Base-by-base conservation (phyloP, 2,329 filamentous ascomycete species). In the Sporothrix euskadiensis region DNA sequence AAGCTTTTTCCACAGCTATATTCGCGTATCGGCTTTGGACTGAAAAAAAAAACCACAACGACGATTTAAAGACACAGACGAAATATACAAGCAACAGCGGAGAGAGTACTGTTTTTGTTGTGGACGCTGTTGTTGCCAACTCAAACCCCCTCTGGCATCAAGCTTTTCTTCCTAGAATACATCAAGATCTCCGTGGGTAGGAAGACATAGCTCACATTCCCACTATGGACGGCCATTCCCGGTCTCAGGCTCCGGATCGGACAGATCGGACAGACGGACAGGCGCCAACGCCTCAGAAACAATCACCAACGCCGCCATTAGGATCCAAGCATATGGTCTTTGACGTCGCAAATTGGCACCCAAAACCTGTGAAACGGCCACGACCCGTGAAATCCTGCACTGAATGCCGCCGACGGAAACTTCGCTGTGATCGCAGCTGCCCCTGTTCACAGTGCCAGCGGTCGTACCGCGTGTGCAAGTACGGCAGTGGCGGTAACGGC, bases 381-480 rank as follows among this genome's bases (percentile, higher is more conserved):
- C 81, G 86, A 8, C 86, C 86, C 3, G 86, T 88, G 75, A 88
- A 88, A 78, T 87, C 85, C 3, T 88, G 86, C 78, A 85, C 85
- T 73, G 85, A 87, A 76, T 88, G 88, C 77, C 83, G 88, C 72
- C 88, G 88, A 78, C 83, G 88, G 77, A 89, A 88, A 78, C 80
- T 88, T 5, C 83, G 84, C 74, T 89, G 88, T 79, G 87, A 89
- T 78, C 84, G 88, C 61, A 81, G 84, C n/a, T 82, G 83, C 59
- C 86, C 87, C 4, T 89, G 88, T 77, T 86, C 85, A 6, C 87
- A 89, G 78, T 89, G 88, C 78, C 85, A 87, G 69, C 88, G 87
- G 78, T 86, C 69, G n/a, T 84, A 83, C 75, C 85, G 87, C 49
- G 77, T 80, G 54, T 89, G 87, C 80, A 85, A 82, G 76, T 89